Percentiles rank a stretch among this genome's conserved stretches.
phyloP scores from a whole-genome alignment of 176 grass and related monocot species.

The Oryza brachyantha region DNA sequence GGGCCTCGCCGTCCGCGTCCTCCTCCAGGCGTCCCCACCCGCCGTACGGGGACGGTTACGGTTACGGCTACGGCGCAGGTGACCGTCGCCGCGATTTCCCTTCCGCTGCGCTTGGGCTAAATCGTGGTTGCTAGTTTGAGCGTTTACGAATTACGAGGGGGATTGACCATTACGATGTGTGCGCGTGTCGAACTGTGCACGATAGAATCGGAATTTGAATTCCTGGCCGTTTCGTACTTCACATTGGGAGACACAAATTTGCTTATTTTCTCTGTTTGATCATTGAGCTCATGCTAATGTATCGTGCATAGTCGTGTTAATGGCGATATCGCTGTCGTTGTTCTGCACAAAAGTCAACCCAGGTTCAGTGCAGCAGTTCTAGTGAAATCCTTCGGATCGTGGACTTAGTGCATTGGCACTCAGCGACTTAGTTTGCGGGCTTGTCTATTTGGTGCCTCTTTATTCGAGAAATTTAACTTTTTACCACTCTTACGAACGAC shows the following conservation, averaged over 20 bases:
- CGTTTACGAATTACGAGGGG: not conserved
- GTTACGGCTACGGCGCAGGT: not conserved
- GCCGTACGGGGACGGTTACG: not conserved
- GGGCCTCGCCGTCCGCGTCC: slow-evolving; percentile 24
- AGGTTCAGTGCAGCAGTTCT: not conserved
- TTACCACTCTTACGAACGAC: too few relatives aligned
- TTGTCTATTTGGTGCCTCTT: not conserved
- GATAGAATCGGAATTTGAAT: not conserved
- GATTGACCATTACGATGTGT: not conserved
- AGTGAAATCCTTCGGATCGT: slow-evolving; percentile 7
- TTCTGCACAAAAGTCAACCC: slow-evolving; percentile 7
- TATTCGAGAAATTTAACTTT: too few relatives aligned
- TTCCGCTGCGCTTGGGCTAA: not conserved
- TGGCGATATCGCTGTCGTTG: not conserved
- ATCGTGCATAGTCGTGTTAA: not conserved
- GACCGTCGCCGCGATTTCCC: too few relatives aligned
- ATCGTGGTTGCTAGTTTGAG: too few relatives aligned
- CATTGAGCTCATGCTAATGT: not conserved
- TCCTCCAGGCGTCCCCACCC: slow-evolving; percentile 12
- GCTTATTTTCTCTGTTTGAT: not conserved
- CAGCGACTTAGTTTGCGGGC: not conserved
- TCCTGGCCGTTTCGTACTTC: not conserved
- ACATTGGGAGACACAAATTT: not conserved
- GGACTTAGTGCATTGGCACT: not conserved
- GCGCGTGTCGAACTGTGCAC: not conserved